Conservation (phyloP, 2,329 filamentous ascomycete species). For the Coleophoma eucalyptorum region DNA sequence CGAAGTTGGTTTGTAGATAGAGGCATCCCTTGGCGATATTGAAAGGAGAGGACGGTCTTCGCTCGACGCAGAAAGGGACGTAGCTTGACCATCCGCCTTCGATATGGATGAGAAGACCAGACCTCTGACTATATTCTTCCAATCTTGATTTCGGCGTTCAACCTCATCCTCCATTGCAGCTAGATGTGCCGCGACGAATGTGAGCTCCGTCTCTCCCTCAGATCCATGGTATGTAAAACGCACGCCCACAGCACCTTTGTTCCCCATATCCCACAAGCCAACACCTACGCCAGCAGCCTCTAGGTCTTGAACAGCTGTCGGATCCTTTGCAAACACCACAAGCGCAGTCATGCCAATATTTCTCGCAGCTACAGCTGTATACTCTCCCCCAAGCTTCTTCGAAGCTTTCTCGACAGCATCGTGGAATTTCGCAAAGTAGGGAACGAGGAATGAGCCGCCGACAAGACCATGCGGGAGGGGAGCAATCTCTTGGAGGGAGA, state of each 20-base stretch:
- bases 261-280: conserved; percentile 84
- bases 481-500: conserved; percentile 82
- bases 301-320: conserved; percentile 57
- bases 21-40: conserved; percentile 40
- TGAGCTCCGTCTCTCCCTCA: conserved; percentile 57
- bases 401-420: conserved; percentile 70
- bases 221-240: conserved; percentile 55
- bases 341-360: conserved; percentile 89
- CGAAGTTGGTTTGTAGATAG: conserved; percentile 70
- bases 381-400: conserved; percentile 39
- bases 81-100: conserved; percentile 10
- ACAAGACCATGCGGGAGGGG: conserved; percentile 83
- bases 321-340: conserved; percentile 74
- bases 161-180: conserved; percentile 82
- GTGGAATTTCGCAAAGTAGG: conserved; percentile 71
- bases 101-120: conserved; percentile 64
- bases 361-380: conserved; percentile 65
- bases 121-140: conserved; percentile 76
- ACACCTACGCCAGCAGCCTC: conserved; percentile 81
- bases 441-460: conserved; percentile 71
- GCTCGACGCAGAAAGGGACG: conserved; percentile 7
- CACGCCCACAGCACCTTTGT: conserved; percentile 88
- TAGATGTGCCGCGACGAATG: conserved; percentile 84
- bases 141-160: conserved; percentile 77
- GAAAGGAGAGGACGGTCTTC: conserved; percentile 38